Conservation (phyloP, 345 rosid species). For the Pistacia vera region DNA sequence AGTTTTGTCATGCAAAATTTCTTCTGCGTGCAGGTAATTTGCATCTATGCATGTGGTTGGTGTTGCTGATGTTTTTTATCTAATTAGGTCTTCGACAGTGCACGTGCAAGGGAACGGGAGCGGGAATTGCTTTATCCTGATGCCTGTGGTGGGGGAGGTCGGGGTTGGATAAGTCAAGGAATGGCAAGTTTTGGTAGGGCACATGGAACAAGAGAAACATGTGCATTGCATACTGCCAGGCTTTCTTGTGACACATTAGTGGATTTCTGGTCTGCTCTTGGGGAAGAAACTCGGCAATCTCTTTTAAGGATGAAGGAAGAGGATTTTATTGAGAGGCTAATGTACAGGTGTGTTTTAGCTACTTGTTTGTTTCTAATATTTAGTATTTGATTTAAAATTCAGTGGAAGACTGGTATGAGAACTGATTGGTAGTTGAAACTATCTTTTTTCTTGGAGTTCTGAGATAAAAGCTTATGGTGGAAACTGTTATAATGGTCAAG, state of each 20-base stretch:
- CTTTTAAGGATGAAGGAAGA: constrained; percentile 97
- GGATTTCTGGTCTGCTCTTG: constrained; percentile 93
- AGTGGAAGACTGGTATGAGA: constrained; percentile 6
- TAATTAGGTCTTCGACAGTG: constrained; percentile 90
- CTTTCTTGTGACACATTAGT: constrained; percentile 90
- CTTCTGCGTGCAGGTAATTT: not conserved
- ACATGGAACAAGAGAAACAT: constrained; percentile 91
- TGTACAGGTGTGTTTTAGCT: constrained; percentile 69
- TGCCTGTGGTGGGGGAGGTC: constrained; percentile 98
- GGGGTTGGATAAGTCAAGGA: constrained; percentile 98
- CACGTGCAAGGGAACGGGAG: constrained; percentile 86
- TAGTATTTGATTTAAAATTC: constrained; percentile 18
- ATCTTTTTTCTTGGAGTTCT: constrained; percentile 20
- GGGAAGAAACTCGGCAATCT: constrained; percentile 81
- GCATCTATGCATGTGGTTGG: constrained; percentile 4
- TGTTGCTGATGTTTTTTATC: constrained; percentile 36
- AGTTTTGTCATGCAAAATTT: not conserved
- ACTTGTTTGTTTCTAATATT: constrained; percentile 20
- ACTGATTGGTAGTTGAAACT: constrained; percentile 14
- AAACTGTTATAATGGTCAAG: constrained; percentile 17
- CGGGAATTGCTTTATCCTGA: constrained; percentile 95
- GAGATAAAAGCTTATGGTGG: constrained; percentile 8
- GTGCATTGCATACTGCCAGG: constrained; percentile 92
- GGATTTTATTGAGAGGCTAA: constrained; percentile 92
- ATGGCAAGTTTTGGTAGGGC: constrained; percentile 80